Base-by-base conservation (phyloP, 108 stramenopile species). In the Pseudonitzschia multiseries region DNA sequence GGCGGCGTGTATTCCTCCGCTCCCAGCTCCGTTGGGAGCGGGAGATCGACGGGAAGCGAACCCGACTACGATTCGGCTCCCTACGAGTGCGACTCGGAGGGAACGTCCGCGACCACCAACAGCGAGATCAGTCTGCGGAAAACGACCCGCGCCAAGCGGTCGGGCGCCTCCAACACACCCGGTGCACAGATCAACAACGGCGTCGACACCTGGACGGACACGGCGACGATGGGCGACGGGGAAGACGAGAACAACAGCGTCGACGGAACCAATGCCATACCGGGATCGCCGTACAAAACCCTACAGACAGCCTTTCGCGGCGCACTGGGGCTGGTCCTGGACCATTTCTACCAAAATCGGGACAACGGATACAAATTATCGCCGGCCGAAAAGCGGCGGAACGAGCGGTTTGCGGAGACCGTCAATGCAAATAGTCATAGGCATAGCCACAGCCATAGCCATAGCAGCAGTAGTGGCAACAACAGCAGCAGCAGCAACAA, bases 71-170 rank as follows among this genome's bases (percentile, higher is more conserved):
- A 83, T 53, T 74, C 83, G 20, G 70, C 83, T 8, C 83, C 72
- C n/a, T 83, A 83, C 69, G 81, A 82, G 73, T 82, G 81, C 28
- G 83, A 83, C 61, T 83, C 83, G 36, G 83, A 83, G 51, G 83
- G 83, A 41, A 83, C 83, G 18, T 83, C 83, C 14, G 69, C 83
- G 22, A 83, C 83, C 3, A 70, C 74, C 57, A 79, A 79, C 41
- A 79, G 78, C 69, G 83, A 83, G 52, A 56, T 79, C 4, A 78
- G 77, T 33, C 10, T 69, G 5, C 44, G 68, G 29, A 51, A 17
- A 65, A 65, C 64, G 13, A 41, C 36, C 8, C 64, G 41, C 4
- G 36, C 42, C 15, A 71, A 56, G 57, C 29, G 27, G 26, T 26
- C 41, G 6, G 33, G 36, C 8, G 27, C n/a, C 17, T 14, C 48